Evolutionary conservation across 1,284 basidiomycete species (phyloP).

Genomic region (Somion occarium): DNA sequence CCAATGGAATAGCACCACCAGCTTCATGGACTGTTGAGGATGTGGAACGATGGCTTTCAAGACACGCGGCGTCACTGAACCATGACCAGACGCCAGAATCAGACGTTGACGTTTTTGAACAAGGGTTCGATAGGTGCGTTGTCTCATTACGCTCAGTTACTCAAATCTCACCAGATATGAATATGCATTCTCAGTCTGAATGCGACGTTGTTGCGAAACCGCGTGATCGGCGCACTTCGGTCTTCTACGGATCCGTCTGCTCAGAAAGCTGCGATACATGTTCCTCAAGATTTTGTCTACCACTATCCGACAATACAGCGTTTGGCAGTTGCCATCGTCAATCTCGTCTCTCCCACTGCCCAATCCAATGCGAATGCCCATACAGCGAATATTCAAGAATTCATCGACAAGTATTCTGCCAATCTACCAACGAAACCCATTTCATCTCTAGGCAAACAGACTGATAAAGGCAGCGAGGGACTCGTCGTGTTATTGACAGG

Average conservation of each 20-base stretch:
- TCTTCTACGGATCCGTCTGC: neutral
- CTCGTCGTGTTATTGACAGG: conserved; percentile 17
- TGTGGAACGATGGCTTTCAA: conserved; percentile 25
- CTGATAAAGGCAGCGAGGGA: neutral
- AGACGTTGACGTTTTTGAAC: conserved; percentile 26
- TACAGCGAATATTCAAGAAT: too few relatives aligned
- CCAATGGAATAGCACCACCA: conserved; percentile 9
- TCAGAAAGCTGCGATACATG: neutral
- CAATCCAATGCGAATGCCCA: too few relatives aligned
- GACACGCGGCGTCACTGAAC: conserved; percentile 23
- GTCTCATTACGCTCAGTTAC: neutral
- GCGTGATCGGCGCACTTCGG: conserved; percentile 25
- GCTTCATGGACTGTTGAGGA: conserved; percentile 9
- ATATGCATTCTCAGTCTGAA: conserved; percentile 21
- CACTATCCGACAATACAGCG: neutral
- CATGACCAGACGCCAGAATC: conserved; percentile 13
- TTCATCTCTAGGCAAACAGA: neutral
- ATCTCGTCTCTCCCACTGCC: neutral
- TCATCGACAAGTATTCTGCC: neutral
- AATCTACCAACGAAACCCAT: neutral
- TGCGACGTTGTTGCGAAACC: conserved; percentile 31
- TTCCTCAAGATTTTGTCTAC: neutral
- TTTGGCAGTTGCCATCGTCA: neutral
- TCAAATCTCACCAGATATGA: neutral
- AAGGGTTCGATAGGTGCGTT: conserved; percentile 32